phyloP scores from a whole-genome alignment of 805 yeast genomes.

The Kodamaea kaohsiungensis region DNA sequence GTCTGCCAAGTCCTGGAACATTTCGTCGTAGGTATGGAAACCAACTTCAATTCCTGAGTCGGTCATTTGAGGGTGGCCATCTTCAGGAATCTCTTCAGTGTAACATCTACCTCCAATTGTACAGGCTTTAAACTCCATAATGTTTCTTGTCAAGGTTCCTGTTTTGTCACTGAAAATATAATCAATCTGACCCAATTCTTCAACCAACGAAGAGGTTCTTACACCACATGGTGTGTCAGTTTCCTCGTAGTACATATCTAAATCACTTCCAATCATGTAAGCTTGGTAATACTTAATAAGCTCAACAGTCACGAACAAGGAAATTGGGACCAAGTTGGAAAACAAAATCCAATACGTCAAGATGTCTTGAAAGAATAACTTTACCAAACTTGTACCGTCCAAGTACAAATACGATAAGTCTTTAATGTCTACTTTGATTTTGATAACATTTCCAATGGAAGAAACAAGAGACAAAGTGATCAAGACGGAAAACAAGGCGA shows the following conservation, averaged over 20 bases:
- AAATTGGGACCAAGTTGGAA: slow-evolving; percentile 96
- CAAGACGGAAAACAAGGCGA: slow-evolving; percentile 81
- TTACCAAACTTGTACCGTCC: slow-evolving; percentile 65
- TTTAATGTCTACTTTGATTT: slow-evolving; percentile 52
- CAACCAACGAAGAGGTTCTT: slow-evolving; percentile 92
- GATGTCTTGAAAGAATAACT: slow-evolving; percentile 79
- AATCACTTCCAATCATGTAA: slow-evolving; percentile 86
- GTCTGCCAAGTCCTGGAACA: slow-evolving; percentile 48
- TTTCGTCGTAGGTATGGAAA: slow-evolving; percentile 65
- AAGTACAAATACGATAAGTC: slow-evolving; percentile 65
- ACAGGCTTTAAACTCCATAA: slow-evolving; percentile 95
- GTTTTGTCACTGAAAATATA: slow-evolving; percentile 97
- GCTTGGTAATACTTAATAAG: slow-evolving; percentile 95
- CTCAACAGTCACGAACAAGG: slow-evolving; percentile 94
- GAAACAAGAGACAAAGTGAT: slow-evolving; percentile 77
- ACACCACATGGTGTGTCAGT: slow-evolving; percentile 95
- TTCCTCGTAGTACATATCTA: slow-evolving; percentile 86
- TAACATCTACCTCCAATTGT: slow-evolving; percentile 92
- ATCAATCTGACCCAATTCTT: slow-evolving; percentile 95
- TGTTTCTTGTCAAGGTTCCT: slow-evolving; percentile 92
- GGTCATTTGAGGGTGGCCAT: slow-evolving; percentile 62
- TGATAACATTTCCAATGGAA: slow-evolving; percentile 83
- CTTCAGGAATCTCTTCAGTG: slow-evolving; percentile 89
- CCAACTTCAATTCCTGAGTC: slow-evolving; percentile 81
- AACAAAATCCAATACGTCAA: slow-evolving; percentile 95